phyloP scores from a whole-genome alignment of 495 filamentous ascomycete species.

The Alectoria sarmentosa region DNA sequence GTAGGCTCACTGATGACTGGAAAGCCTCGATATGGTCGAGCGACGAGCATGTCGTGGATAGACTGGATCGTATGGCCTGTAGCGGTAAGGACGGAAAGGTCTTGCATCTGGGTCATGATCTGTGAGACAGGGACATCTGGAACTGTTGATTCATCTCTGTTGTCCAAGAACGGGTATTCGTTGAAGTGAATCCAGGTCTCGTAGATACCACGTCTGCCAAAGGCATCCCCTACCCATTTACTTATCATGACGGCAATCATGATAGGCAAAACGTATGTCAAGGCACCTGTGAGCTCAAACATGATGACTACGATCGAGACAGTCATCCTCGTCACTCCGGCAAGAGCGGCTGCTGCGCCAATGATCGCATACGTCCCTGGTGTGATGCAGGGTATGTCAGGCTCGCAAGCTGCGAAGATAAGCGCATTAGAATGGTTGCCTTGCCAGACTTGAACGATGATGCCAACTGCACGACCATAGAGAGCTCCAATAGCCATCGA shows the following conservation, averaged over 20 bases:
- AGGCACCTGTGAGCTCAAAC: conserved; percentile 94
- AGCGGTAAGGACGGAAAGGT: conserved; percentile 80
- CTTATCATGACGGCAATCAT: conserved; percentile 99
- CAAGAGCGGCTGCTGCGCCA: conserved; percentile 89
- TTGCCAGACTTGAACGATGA: conserved; percentile 86
- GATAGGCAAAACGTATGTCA: conserved; percentile 95
- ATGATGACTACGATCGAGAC: conserved; percentile 97
- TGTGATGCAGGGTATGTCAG: conserved; percentile 84
- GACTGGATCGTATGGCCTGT: conserved; percentile 77
- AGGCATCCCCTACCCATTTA: conserved; percentile 98
- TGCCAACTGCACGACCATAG: conserved; percentile 84
- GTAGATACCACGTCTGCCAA: conserved; percentile 91
- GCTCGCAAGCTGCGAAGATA: conserved; percentile 72
- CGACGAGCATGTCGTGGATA: conserved; percentile 59
- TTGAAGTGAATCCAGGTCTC: conserved; percentile 96
- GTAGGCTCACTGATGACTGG: conserved; percentile 74
- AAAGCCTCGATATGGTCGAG: conserved; percentile 81
- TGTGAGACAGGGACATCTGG: conserved; percentile 78
- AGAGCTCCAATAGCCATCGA: conserved; percentile 96
- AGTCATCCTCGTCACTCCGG: conserved; percentile 97
- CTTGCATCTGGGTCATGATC: conserved; percentile 89
- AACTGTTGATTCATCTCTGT: conserved; percentile 71
- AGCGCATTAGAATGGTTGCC: conserved; percentile 66
- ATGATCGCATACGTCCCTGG: conserved; percentile 96
- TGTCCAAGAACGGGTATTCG: conserved; percentile 93